Evolutionary conservation across 2,329 filamentous ascomycete genomes (phyloP).

Genomic region (Furcasterigmium furcatum): DNA sequence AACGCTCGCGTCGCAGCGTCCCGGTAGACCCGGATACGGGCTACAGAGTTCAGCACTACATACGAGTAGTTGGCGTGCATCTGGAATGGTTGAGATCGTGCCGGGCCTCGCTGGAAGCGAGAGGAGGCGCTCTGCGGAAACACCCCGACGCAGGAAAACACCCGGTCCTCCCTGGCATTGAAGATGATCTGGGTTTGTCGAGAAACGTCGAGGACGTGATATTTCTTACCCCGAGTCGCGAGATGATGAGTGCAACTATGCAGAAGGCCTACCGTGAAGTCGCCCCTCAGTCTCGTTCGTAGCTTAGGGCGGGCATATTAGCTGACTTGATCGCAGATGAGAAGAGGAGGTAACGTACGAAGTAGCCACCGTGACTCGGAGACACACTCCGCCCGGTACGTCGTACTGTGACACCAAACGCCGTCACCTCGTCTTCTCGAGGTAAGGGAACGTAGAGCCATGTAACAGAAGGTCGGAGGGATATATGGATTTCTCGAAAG

Average conservation of each 20-base stretch:
- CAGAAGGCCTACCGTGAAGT: not conserved
- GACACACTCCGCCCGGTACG: not conserved
- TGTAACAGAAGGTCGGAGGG: too few relatives aligned
- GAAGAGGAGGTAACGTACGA: not conserved
- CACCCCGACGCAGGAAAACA: not conserved
- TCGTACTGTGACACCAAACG: not conserved
- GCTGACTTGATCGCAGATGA: too few relatives aligned
- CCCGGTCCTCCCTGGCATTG: not conserved
- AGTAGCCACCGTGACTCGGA: not conserved
- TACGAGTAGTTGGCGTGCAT: not conserved
- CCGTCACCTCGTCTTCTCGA: not conserved
- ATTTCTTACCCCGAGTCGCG: too few relatives aligned
- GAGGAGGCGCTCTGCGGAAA: not conserved
- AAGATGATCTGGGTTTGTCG: not conserved
- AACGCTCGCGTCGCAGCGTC: not conserved
- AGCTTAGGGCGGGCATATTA: too few relatives aligned
- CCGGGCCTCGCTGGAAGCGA: not conserved
- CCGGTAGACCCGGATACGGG: not conserved
- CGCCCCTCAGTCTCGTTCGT: not conserved
- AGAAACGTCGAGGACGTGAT: not conserved
- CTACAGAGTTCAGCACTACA: not conserved
- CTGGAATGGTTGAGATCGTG: not conserved
- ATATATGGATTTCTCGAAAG: too few relatives aligned
- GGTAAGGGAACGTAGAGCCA: not conserved
- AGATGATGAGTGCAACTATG: too few relatives aligned